Evolutionary conservation across 2,329 filamentous ascomycete genomes (phyloP).

Genomic region (Amesomyces nigricolor): DNA sequence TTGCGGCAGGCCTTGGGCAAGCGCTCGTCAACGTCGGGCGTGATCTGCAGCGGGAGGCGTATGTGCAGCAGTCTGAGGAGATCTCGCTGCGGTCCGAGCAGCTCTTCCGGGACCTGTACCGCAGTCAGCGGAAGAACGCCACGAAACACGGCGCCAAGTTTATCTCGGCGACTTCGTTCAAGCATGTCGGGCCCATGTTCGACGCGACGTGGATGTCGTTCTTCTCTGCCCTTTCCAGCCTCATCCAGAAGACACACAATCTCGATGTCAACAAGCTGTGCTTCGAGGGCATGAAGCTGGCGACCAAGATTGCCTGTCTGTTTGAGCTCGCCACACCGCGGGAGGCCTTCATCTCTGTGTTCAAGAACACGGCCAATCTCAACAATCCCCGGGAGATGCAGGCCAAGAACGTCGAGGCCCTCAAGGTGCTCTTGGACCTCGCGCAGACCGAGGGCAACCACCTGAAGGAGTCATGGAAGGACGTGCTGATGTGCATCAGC

Average conservation of each 20-base stretch:
- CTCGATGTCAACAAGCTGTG: slow-evolving; percentile 87
- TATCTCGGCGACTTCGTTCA: slow-evolving; percentile 88
- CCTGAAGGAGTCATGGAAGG: slow-evolving; percentile 86
- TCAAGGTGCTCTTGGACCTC: slow-evolving; percentile 86
- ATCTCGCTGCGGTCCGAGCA: slow-evolving; percentile 71
- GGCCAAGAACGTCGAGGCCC: slow-evolving; percentile 90
- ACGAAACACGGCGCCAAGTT: slow-evolving; percentile 66
- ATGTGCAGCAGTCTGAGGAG: slow-evolving; percentile 90
- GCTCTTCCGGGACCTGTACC: slow-evolving; percentile 87
- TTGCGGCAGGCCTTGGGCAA: slow-evolving; percentile 79
- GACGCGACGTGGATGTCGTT: slow-evolving; percentile 99
- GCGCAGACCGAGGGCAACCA: slow-evolving; percentile 89
- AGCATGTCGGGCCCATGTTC: slow-evolving; percentile 97
- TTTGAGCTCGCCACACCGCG: slow-evolving; percentile 92
- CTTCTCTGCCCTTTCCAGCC: slow-evolving; percentile 86
- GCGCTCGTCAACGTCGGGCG: slow-evolving; percentile 87
- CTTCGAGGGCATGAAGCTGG: slow-evolving; percentile 90
- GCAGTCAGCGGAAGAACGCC: slow-evolving; percentile 78
- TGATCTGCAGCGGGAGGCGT: slow-evolving; percentile 87
- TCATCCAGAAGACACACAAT: slow-evolving; percentile 90
- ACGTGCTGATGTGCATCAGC: slow-evolving; percentile 89
- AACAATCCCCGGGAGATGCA: slow-evolving; percentile 95
- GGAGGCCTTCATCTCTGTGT: slow-evolving; percentile 87
- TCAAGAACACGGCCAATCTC: slow-evolving; percentile 90
- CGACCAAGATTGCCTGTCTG: slow-evolving; percentile 85